A percentile compares a stretch with the other conserved stretches of the same genome.
Evolutionary conservation across 768 basidiomycete species (phyloP).

Genomic region (Trametes meyenii): DNA sequence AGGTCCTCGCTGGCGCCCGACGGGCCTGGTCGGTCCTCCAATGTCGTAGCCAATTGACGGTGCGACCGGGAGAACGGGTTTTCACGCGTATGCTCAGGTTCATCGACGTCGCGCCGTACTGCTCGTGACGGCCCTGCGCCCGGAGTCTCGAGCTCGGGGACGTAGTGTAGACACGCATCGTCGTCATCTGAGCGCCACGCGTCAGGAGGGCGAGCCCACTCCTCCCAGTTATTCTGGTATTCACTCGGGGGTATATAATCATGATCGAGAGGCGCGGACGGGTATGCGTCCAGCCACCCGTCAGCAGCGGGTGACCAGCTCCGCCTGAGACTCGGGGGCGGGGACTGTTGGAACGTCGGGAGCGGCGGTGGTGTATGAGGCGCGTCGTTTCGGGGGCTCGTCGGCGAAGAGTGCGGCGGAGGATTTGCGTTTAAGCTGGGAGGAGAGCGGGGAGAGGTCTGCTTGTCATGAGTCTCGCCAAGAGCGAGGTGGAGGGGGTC

Average conservation of each 20-base stretch:
- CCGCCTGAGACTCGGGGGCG: background rate
- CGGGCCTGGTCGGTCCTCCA: background rate
- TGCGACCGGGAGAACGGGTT: background rate
- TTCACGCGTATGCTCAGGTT: background rate
- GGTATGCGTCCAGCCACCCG: background rate
- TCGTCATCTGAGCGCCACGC: slow-evolving; percentile 21
- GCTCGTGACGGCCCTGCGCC: background rate
- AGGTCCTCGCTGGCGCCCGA: background rate
- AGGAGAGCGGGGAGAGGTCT: slow-evolving; percentile 25
- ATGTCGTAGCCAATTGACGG: background rate
- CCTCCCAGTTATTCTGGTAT: slow-evolving; percentile 10
- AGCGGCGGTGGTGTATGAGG: background rate
- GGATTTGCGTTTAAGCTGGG: slow-evolving; percentile 37
- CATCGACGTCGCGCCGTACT: background rate
- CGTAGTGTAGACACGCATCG: slow-evolving; percentile 41
- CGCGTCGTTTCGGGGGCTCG: slow-evolving; percentile 18
- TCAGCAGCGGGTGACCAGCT: slow-evolving; percentile 9
- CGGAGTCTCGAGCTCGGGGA: slow-evolving; percentile 27
- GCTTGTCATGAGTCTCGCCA: slow-evolving; percentile 39
- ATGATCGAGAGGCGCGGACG: background rate
- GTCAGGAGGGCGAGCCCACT: slow-evolving; percentile 5
- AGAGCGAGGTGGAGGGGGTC: background rate
- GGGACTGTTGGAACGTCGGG: background rate
- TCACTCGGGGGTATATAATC: background rate
- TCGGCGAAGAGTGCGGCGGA: slow-evolving; percentile 24